Evolutionary conservation across 2,329 filamentous ascomycete species (phyloP).

Genomic region (Cryphonectria parasitica): DNA sequence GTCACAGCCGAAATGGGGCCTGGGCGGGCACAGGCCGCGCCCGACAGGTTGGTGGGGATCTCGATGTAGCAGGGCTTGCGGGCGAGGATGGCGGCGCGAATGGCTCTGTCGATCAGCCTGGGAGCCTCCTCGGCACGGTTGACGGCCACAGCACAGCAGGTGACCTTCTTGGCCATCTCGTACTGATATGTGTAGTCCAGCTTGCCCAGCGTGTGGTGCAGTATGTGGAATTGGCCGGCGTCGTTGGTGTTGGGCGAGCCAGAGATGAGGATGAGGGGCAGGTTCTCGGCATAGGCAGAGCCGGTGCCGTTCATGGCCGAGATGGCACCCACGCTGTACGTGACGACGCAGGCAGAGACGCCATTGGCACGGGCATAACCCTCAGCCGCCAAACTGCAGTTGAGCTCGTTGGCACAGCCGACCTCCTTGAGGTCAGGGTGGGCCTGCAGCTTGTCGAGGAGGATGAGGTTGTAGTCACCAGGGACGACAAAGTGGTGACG

Average conservation of each 20-base stretch:
- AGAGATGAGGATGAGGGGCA: constrained; percentile 35
- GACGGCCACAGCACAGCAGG: constrained; percentile 37
- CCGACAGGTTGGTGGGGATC: constrained; percentile 36
- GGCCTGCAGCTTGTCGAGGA: constrained; percentile 37
- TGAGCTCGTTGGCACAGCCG: constrained; percentile 38
- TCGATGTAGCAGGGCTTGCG: constrained; percentile 37
- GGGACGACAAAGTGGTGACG: constrained; percentile 37
- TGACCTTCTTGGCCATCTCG: constrained; percentile 40
- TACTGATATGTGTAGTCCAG: constrained; percentile 37
- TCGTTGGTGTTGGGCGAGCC: constrained; percentile 37
- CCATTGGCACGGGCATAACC: constrained; percentile 38
- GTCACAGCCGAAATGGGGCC: constrained; percentile 36
- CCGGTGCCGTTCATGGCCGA: constrained; percentile 37
- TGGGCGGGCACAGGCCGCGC: constrained; percentile 35
- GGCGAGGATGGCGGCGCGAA: constrained; percentile 34
- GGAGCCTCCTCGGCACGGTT: constrained; percentile 35
- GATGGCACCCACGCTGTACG: constrained; percentile 36
- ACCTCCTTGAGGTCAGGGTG: constrained; percentile 34
- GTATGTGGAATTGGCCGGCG: constrained; percentile 33
- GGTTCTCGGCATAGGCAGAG: constrained; percentile 37
- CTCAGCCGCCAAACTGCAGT: constrained; percentile 38
- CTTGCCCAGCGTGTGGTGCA: constrained; percentile 38
- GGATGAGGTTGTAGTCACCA: constrained; percentile 39
- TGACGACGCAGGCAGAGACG: constrained; percentile 36
- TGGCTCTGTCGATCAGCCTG: constrained; percentile 35